phyloP scores from a whole-genome alignment of 768 basidiomycete genomes.

The Vishniacozyma victoriae region DNA sequence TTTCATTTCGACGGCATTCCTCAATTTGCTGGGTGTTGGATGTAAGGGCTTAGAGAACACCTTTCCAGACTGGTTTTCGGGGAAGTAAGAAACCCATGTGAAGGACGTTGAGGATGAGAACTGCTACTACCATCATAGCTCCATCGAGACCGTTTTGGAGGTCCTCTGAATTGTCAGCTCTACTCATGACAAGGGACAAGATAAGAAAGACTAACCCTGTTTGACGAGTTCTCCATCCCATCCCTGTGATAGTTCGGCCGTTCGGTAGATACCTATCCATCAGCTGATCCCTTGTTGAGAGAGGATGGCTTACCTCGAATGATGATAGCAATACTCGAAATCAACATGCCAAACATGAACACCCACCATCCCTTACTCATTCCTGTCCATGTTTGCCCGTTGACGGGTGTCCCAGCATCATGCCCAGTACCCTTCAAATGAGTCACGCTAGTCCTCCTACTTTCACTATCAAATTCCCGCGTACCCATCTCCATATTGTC shows the following conservation, averaged over 20 bases:
- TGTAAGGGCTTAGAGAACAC: not conserved
- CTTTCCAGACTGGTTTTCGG: not conserved
- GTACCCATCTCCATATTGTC: not conserved
- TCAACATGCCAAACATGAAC: constrained; percentile 7
- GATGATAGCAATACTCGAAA: constrained; percentile 17
- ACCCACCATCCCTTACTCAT: constrained; percentile 13
- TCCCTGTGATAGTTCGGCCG: constrained; percentile 15
- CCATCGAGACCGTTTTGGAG: not conserved
- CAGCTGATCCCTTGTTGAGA: not conserved
- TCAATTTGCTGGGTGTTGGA: too few relatives aligned
- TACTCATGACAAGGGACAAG: not conserved
- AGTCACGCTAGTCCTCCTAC: not conserved
- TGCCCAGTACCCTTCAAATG: not conserved
- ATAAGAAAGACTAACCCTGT: not conserved
- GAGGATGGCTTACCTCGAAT: constrained; percentile 16
- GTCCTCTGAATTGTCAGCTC: not conserved
- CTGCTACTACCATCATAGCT: not conserved
- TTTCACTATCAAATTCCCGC: not conserved
- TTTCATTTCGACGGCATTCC: too few relatives aligned
- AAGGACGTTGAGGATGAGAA: not conserved
- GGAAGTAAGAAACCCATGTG: not conserved
- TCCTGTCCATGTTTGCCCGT: not conserved
- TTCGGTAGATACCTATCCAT: constrained; percentile 12
- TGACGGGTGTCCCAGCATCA: not conserved
- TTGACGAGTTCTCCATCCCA: constrained; percentile 6